Percentiles rank a stretch among this genome's conserved stretches.
These are phyloP conservation scores for Beta macrorhiza DNA, from an alignment of 179 eudicot species.

Conservation along the genomic window DNA sequence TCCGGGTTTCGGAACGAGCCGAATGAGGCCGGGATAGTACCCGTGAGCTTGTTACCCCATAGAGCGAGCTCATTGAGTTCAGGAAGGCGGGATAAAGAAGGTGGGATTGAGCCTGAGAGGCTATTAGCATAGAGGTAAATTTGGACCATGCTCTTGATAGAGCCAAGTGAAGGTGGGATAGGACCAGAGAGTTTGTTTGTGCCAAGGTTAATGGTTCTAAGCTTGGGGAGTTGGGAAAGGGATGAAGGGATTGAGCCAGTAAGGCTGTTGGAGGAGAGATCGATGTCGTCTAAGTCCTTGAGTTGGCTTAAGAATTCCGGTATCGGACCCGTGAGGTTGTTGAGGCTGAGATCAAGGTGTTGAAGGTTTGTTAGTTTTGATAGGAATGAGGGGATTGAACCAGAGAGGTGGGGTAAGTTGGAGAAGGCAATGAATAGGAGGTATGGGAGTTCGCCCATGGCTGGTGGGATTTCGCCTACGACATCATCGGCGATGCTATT, in stretches of 20 bases:
- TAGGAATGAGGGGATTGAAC: not conserved
- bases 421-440: not conserved
- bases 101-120: slow-evolving; percentile 12
- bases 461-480: slow-evolving; percentile 1
- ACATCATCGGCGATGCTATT: not conserved
- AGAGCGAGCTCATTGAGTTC: not conserved
- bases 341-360: not conserved
- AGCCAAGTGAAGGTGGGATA: slow-evolving; percentile 44
- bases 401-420: not conserved
- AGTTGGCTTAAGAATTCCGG: not conserved
- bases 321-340: not conserved
- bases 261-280: too few relatives aligned
- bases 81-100: not conserved
- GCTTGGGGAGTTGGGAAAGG: slow-evolving; percentile 1
- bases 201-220: slow-evolving; percentile 7
- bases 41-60: not conserved
- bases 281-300: too few relatives aligned
- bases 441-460: not conserved
- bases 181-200: slow-evolving; percentile 39
- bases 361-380: not conserved
- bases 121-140: slow-evolving; percentile 29
- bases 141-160: slow-evolving; percentile 4
- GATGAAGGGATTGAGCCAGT: not conserved
- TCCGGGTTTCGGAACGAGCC: slow-evolving; percentile 6
- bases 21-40: not conserved